phyloP scores from a whole-genome alignment of 1,139 yeast genomes.

The Sugiyamaella xylanicola region DNA sequence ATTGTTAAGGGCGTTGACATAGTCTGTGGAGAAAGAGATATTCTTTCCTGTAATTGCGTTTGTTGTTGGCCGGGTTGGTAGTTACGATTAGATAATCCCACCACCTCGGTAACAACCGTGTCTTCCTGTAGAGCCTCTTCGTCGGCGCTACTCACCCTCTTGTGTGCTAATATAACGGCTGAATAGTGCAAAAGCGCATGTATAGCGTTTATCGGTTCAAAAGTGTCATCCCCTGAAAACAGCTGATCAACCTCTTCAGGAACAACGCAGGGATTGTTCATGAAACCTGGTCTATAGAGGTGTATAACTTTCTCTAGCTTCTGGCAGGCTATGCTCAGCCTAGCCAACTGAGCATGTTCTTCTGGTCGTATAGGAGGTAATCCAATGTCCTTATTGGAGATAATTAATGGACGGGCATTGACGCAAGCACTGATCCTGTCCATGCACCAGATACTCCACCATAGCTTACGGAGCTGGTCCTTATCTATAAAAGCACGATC shows the following conservation, averaged over 20 bases:
- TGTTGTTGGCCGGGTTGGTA: slow-evolving; percentile 12
- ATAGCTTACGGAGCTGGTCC: slow-evolving; percentile 40
- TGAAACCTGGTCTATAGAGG: slow-evolving; percentile 41
- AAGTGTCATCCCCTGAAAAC: slow-evolving; percentile 33
- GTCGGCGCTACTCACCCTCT: slow-evolving; percentile 32
- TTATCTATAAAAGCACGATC: slow-evolving; percentile 41
- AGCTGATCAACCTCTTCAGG: slow-evolving; percentile 32
- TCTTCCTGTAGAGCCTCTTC: slow-evolving; percentile 27
- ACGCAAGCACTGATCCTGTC: slow-evolving; percentile 47
- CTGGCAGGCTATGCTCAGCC: slow-evolving; percentile 41
- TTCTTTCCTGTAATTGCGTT: slow-evolving; percentile 10
- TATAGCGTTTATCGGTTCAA: slow-evolving; percentile 36
- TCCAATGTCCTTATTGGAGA: slow-evolving; percentile 46
- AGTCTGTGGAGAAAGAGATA: slow-evolving; percentile 18
- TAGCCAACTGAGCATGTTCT: slow-evolving; percentile 36
- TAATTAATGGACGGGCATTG: slow-evolving; percentile 46
- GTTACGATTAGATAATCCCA: slow-evolving; percentile 22
- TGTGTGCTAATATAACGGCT: slow-evolving; percentile 41
- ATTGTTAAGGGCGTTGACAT: slow-evolving; percentile 32
- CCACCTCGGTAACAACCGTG: slow-evolving; percentile 26
- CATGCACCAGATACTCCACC: slow-evolving; percentile 49
- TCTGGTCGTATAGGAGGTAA: slow-evolving; percentile 37
- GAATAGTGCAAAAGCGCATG: slow-evolving; percentile 39
- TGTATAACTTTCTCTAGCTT: slow-evolving; percentile 43
- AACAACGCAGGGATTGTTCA: slow-evolving; percentile 21